Evolutionary conservation across 805 yeast genomes (phyloP).

Genomic region (Alloascoidea africana): DNA sequence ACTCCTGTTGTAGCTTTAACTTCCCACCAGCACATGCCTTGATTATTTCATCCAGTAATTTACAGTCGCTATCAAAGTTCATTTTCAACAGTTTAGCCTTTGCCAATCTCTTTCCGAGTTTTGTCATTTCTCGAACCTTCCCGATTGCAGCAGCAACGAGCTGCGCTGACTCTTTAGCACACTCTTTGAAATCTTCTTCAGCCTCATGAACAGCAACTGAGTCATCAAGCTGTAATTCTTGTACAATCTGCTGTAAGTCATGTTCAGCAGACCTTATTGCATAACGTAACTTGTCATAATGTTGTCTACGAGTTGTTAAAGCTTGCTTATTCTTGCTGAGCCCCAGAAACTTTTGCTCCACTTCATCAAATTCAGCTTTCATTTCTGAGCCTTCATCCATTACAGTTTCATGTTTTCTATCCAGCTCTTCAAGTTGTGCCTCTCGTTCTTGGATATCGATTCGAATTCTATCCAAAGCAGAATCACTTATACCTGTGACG

Average conservation of each 20-base stretch:
- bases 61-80: neutral
- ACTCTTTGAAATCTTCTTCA: constrained; percentile 14
- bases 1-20: constrained; percentile 7
- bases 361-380: constrained; percentile 9
- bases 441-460: constrained; percentile 8
- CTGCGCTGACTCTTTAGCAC: constrained; percentile 4
- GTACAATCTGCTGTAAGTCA: neutral
- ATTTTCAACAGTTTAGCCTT: neutral
- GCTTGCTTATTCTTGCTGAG: constrained; percentile 9
- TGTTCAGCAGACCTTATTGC: neutral
- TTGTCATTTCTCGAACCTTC: neutral
- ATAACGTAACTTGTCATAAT: constrained; percentile 2
- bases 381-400: constrained; percentile 6
- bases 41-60: neutral
- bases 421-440: constrained; percentile 6
- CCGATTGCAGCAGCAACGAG: neutral
- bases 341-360: constrained; percentile 10
- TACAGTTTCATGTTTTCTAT: constrained; percentile 5
- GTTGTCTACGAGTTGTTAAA: constrained; percentile 7
- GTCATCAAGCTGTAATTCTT: constrained; percentile 21
- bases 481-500: constrained; percentile 9
- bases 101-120: neutral
- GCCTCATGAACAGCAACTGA: constrained; percentile 21
- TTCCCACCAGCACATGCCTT: constrained; percentile 5
- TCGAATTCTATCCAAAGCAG: neutral